Evolutionary conservation across 495 filamentous ascomycete genomes (phyloP), one percentile per base, ranked within the genome.

Genomic region (Hypoxylon intermedium): DNA sequence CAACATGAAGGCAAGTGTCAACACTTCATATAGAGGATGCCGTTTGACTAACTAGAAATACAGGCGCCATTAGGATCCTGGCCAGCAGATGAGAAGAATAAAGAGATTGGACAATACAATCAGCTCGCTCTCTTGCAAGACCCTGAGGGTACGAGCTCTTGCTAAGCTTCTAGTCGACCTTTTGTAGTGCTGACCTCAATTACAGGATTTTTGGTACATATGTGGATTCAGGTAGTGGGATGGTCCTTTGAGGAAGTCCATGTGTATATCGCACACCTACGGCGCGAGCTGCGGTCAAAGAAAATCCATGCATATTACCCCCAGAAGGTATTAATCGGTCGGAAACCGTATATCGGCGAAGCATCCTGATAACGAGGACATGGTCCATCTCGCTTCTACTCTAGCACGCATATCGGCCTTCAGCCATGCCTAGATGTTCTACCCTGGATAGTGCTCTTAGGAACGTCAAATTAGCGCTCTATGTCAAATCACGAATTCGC

Each of bases 21-120:
- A 31, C 12, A 4, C 6, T 7, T 20, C 5, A 18, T 13, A 15
- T 21, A 53, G 13, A 37, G 19, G 40, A 33, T 20, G 1, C 6
- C 2, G 4, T 15, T 34, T 45, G 12, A 53, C 36, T 48, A 40
- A 56, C 34, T 7, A 16, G 18, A 13, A 3, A 34, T 21, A 42
- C 54, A 74, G 75, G 53, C 61, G 59, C 82, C 83, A 1, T 45
- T 84, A 16, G 78, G 79, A 5, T 66, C 74, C 0, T 86, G 85
- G 83, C 67, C 81, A 0, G 69, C 60, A 4, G 80, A 86, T 30
- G 67, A 68, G n/a, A 72, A 73, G 33, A 31, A 77, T 38, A 83
- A 77, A 61, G 74, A 82, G 59, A 72, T 83, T 20, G 83, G 82
- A 1, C 59, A 65, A n/a, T 76, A 52, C 16, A 38, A 50, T 1